phyloP scores from a whole-genome alignment of 768 basidiomycete species.

The Psilocybe tampanensis region DNA sequence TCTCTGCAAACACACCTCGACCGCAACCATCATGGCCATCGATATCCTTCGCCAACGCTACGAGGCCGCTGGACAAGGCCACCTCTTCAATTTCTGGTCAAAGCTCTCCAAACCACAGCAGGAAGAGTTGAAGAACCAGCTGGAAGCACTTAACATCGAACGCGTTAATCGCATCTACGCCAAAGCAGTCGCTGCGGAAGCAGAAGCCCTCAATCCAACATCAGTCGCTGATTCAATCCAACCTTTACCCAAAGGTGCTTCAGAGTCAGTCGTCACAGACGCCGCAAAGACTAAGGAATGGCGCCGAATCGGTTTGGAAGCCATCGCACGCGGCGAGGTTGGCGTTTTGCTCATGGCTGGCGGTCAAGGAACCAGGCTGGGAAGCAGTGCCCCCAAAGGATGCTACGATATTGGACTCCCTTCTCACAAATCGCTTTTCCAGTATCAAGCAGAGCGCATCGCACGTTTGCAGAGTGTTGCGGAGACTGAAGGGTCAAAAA shows the following conservation, averaged over 20 bases:
- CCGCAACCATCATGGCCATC: conserved; percentile 51
- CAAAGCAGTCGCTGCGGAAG: conserved; percentile 73
- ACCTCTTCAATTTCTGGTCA: conserved; percentile 89
- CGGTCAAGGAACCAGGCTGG: conserved; percentile 94
- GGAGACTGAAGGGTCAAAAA: conserved; percentile 52
- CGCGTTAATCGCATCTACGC: conserved; percentile 90
- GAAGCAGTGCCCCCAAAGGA: conserved; percentile 92
- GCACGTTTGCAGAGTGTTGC: conserved; percentile 79
- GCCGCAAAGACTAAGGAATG: conserved; percentile 68
- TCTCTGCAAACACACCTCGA: conserved; percentile 9
- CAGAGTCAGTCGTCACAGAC: conserved; percentile 62
- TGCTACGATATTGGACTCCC: conserved; percentile 97
- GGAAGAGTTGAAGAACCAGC: conserved; percentile 64
- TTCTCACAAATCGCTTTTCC: conserved; percentile 92
- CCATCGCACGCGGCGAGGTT: conserved; percentile 81
- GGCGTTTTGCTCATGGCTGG: conserved; percentile 98
- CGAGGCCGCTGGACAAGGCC: conserved; percentile 81
- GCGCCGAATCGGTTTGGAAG: conserved; percentile 77
- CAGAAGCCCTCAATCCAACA: conserved; percentile 42
- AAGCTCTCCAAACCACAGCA: conserved; percentile 68
- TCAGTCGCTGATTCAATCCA: conserved; percentile 58
- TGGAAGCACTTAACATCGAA: conserved; percentile 80
- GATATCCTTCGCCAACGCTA: conserved; percentile 65
- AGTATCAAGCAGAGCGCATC: conserved; percentile 97
- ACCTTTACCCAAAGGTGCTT: conserved; percentile 79